Evolutionary conservation across 371 early-diverging fungal genomes (phyloP).

Genomic region (Mucor plumbeus): DNA sequence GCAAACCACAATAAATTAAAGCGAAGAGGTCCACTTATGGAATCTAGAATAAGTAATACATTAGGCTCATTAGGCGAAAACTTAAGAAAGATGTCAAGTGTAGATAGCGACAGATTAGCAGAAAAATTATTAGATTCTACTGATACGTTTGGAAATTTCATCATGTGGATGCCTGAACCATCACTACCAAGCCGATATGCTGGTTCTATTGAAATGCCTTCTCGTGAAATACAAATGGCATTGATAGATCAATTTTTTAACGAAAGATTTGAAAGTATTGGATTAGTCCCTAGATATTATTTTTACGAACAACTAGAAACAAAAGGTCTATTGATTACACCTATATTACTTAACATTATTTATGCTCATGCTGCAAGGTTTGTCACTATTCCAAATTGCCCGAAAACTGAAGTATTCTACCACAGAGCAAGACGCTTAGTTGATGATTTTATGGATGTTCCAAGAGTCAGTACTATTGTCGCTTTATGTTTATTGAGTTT

Average conservation of each 20-base stretch:
- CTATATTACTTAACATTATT: slow-evolving; percentile 31
- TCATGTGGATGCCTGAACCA: slow-evolving; percentile 35
- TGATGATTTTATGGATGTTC: slow-evolving; percentile 34
- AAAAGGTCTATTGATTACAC: slow-evolving; percentile 31
- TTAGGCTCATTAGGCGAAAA: slow-evolving; percentile 19
- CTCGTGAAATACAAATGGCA: slow-evolving; percentile 36
- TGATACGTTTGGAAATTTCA: slow-evolving; percentile 26
- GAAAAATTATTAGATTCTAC: slow-evolving; percentile 21
- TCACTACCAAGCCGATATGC: slow-evolving; percentile 36
- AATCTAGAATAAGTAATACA: slow-evolving; percentile 28
- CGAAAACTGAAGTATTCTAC: slow-evolving; percentile 28
- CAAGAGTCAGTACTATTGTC: slow-evolving; percentile 35
- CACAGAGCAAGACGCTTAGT: slow-evolving; percentile 28
- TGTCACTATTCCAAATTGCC: slow-evolving; percentile 14
- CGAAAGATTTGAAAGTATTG: slow-evolving; percentile 22
- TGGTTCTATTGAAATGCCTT: slow-evolving; percentile 42
- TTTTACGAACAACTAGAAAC: slow-evolving; percentile 29
- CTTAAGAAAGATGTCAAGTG: slow-evolving; percentile 17
- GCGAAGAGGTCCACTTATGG: slow-evolving; percentile 27
- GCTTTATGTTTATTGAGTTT: slow-evolving; percentile 28
- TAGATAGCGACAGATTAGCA: neutral
- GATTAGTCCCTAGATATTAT: slow-evolving; percentile 19
- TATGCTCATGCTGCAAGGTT: slow-evolving; percentile 32
- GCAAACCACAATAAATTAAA: slow-evolving; percentile 27
- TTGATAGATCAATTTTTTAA: slow-evolving; percentile 38